Evolutionary conservation across 306 rosid genomes (phyloP), one percentile per base, ranked within the genome.

Genomic region (Elaeagnus macrophylla): DNA sequence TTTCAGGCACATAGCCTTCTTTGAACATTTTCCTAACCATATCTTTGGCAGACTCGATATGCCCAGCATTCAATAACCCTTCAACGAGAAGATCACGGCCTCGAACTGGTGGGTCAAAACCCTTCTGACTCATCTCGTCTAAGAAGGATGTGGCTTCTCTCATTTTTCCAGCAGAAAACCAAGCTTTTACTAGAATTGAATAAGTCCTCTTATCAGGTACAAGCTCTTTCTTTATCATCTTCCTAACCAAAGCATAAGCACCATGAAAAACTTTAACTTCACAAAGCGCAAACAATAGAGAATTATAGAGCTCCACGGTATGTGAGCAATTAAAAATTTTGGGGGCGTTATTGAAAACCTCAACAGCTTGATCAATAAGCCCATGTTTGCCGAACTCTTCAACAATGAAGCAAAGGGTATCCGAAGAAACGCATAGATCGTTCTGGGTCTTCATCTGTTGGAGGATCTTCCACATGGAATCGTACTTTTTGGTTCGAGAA

Each of bases 161-260:
- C 82, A 85, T 70, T 56, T 89, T 89, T 0, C 97, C 95, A 0
- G 68, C 60, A 0, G 95, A 83, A 65, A 95, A 90, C 97, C 97
- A 90, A 8, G 82, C 95, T 48, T 81, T 86, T 8, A n/a, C n/a
- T n/a, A n/a, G n/a, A n/a, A n/a, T n/a, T n/a, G n/a, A n/a, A n/a
- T n/a, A n/a, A n/a, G n/a, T 90, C 25, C 57, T 65, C 57, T 81
- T 90, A 51, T 90, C 83, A 0, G 95, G 94, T 15, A 47, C 54
- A 6, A 77, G 49, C 15, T 73, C 82, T 17, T 81, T 86, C 14
- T 83, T 74, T 6, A 86, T 51, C 94, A 90, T 78, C 62, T 94
- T 77, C 46, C 97, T 64, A 51, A 90, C 78, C 67, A 90, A 55
- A 3, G 94, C 79, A 48, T 90, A 86, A 6, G 97, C 97, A 8